These are phyloP conservation scores for Fusarium austroafricanum DNA, from an alignment of 2,329 filamentous ascomycete genomes.

Conservation along the genomic window DNA sequence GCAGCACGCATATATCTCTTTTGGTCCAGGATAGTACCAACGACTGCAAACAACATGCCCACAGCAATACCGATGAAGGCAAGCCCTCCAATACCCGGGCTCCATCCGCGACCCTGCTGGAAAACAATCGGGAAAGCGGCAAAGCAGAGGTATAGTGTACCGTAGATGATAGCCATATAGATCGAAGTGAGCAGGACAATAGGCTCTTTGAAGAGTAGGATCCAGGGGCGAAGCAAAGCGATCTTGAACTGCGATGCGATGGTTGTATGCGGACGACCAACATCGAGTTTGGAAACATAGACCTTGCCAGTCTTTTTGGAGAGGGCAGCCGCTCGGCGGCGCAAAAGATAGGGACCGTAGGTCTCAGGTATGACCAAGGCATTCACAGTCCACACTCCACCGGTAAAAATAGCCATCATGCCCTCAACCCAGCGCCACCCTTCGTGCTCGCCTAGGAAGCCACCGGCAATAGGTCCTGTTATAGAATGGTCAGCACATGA, in stretches of 20 bases:
- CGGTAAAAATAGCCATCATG: slow-evolving; percentile 70
- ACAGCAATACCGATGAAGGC: slow-evolving; percentile 73
- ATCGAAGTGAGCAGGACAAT: slow-evolving; percentile 73
- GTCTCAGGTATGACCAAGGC: slow-evolving; percentile 68
- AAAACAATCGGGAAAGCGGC: slow-evolving; percentile 71
- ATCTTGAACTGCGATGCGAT: slow-evolving; percentile 64
- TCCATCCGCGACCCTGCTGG: slow-evolving; percentile 68
- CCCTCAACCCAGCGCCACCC: slow-evolving; percentile 76
- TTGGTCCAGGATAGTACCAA: slow-evolving; percentile 65
- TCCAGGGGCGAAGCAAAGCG: slow-evolving; percentile 71
- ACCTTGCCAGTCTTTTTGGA: slow-evolving; percentile 65
- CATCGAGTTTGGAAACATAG: slow-evolving; percentile 64
- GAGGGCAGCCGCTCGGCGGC: slow-evolving; percentile 62
- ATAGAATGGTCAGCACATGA: background rate
- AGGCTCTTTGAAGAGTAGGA: slow-evolving; percentile 73
- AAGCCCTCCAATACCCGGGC: slow-evolving; percentile 67
- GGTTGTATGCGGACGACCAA: slow-evolving; percentile 55
- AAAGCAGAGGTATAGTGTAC: slow-evolving; percentile 66
- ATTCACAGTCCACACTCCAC: slow-evolving; percentile 66
- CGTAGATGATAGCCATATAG: slow-evolving; percentile 71
- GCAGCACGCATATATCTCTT: slow-evolving; percentile 62
- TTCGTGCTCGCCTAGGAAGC: slow-evolving; percentile 68
- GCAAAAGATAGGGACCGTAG: slow-evolving; percentile 68
- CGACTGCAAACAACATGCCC: slow-evolving; percentile 69
- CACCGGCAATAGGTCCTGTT: slow-evolving; percentile 68